These are phyloP conservation scores for Dendrothele bispora DNA, from an alignment of 768 basidiomycete genomes.

Conservation along the genomic window DNA sequence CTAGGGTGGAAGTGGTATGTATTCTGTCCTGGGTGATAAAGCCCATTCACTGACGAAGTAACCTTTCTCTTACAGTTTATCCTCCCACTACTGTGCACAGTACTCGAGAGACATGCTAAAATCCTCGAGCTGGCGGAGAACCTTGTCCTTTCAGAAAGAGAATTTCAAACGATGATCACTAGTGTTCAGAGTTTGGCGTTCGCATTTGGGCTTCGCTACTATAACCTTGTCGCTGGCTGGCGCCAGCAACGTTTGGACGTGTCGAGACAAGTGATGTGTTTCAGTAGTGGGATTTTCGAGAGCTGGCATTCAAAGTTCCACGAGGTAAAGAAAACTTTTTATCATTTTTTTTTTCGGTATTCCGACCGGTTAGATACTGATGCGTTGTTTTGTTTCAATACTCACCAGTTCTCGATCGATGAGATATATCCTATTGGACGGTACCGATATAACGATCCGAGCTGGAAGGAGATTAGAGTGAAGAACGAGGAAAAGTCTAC, in stretches of 20 bases:
- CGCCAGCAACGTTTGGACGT: constrained; percentile 14
- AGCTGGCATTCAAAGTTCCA: constrained; percentile 12
- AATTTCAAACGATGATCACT: constrained; percentile 14
- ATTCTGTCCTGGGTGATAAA: no score
- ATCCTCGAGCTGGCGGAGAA: constrained; percentile 13
- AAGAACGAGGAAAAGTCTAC: not conserved
- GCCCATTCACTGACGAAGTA: not conserved
- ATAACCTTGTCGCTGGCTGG: constrained; percentile 16
- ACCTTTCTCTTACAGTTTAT: constrained; percentile 5
- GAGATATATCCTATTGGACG: not conserved
- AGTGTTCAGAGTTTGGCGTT: constrained; percentile 10
- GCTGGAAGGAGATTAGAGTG: no score
- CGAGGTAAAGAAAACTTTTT: no score
- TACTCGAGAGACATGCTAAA: constrained; percentile 15
- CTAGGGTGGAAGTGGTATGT: constrained; percentile 13
- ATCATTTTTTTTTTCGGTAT: no score
- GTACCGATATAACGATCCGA: no score
- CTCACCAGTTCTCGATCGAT: not conserved
- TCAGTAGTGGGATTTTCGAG: constrained; percentile 15
- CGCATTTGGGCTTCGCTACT: constrained; percentile 14
- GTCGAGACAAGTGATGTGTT: constrained; percentile 11
- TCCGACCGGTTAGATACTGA: no score
- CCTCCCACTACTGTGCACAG: constrained; percentile 10
- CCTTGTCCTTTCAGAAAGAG: constrained; percentile 13
- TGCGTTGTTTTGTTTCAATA: no score